Base-by-base conservation (phyloP, 2,329 filamentous ascomycete genomes). In the Epichloe brachyelytri region DNA sequence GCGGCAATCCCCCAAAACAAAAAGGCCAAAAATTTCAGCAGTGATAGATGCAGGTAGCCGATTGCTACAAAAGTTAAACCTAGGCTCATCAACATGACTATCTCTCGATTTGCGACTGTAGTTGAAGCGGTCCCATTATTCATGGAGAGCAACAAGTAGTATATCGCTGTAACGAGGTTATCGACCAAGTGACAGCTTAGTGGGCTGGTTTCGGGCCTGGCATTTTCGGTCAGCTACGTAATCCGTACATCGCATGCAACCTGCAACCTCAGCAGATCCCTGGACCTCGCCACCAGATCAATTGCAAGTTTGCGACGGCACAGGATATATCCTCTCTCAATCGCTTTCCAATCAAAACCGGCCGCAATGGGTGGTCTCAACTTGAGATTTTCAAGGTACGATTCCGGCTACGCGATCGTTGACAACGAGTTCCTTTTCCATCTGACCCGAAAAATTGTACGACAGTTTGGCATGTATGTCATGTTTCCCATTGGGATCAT, bases 401-500 rank as follows among this genome's bases (percentile, higher is more conserved):
- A 10, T 39, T 3, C n/a, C 43, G 8, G 10, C n/a, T 39, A 17
- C 39, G 43, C 34, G 22, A 22, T 17, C 10, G 15, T 12, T 5
- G 10, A 17, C 20, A 8, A 14, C 36, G 19, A 30, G 22, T 11
- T 45, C 8, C 20, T 14, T 40, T n/a, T 11, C 15, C 14, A 11
- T 34, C 46, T 48, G 19, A 41, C n/a, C 19, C 11, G 20, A 40
- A 44, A 26, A n/a, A 19, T 37, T 20, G n/a, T 12, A 22, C 14
- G 11, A 51, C 56, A 96, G 91, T 98, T 98, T 69, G 90, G 91
- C 73, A 87, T 94, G 79, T 98, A 98, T 74, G 84, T 98, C 73
- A 85, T 96, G 78, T 98, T 98, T 71, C 93, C 93, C 17, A 97
- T 98, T 63, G 89, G 88, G 61, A 90, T 93, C 76, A 98, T 98